phyloP scores from a whole-genome alignment of 495 filamentous ascomycete genomes.

The Podospora pseudopauciseta region DNA sequence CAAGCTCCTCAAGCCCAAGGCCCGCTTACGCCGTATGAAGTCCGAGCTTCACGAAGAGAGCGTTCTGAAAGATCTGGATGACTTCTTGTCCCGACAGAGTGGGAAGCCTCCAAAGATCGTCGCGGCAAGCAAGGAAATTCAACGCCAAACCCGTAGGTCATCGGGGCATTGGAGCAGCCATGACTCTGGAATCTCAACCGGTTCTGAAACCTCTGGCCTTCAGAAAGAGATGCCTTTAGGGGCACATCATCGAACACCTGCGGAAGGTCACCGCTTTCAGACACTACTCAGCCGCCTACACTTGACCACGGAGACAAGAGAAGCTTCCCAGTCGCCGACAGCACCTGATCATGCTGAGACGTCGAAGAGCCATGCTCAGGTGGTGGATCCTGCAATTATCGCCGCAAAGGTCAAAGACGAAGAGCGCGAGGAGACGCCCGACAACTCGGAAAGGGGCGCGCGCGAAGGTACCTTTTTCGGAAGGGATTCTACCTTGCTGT shows the following conservation, averaged over 20 bases:
- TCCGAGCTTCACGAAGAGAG: slow-evolving; percentile 7
- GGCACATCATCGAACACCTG: background rate
- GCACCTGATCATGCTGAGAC: background rate
- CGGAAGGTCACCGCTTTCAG: slow-evolving; percentile 23
- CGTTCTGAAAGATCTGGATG: slow-evolving; percentile 11
- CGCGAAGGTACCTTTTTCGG: background rate
- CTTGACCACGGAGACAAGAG: background rate
- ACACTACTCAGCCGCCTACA: slow-evolving; percentile 24
- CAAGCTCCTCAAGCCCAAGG: slow-evolving; percentile 11
- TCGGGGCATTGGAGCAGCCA: background rate
- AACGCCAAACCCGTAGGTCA: background rate
- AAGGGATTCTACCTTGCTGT: background rate
- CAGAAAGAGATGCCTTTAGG: background rate
- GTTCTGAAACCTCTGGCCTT: background rate
- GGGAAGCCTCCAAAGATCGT: background rate
- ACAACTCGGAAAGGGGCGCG: background rate
- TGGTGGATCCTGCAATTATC: slow-evolving; percentile 24
- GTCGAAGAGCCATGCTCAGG: background rate
- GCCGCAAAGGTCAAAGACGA: slow-evolving; percentile 22
- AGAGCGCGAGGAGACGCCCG: background rate
- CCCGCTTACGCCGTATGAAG: background rate
- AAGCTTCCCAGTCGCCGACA: slow-evolving; percentile 1
- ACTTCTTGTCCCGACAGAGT: background rate
- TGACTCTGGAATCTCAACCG: background rate
- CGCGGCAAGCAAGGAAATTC: background rate